Evolutionary conservation across 176 grass and related monocot genomes (phyloP).

Genomic region (Areca catechu): DNA sequence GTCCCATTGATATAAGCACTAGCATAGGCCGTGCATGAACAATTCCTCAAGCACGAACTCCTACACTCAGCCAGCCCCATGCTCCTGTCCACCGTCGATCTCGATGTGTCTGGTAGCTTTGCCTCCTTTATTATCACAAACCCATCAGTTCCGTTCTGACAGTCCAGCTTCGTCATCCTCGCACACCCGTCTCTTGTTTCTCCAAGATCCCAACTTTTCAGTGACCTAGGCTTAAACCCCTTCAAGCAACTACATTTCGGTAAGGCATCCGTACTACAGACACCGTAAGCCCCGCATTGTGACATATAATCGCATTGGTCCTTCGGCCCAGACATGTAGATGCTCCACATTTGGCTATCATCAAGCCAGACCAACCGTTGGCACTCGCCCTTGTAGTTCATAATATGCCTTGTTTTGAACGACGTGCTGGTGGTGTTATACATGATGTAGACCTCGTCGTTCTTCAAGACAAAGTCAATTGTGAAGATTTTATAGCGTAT

Average conservation of each 20-base stretch:
- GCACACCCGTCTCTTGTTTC: neutral
- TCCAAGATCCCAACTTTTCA: neutral
- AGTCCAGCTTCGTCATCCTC: neutral
- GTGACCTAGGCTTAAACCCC: neutral
- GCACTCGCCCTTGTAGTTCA: neutral
- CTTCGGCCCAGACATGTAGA: neutral
- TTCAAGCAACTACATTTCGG: neutral
- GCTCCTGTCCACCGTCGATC: neutral
- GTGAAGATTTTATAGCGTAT: neutral
- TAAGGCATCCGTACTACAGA: neutral
- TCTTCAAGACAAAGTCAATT: neutral
- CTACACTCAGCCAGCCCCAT: neutral
- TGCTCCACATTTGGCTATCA: neutral
- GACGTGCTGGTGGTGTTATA: neutral
- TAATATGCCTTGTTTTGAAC: neutral
- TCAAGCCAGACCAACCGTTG: neutral
- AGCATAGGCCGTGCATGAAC: slow-evolving; percentile 1
- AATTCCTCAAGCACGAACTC: neutral
- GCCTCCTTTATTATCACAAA: neutral
- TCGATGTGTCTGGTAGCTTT: slow-evolving; percentile 1
- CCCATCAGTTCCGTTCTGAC: neutral
- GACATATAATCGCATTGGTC: neutral
- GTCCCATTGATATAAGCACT: neutral
- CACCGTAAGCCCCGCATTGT: neutral
- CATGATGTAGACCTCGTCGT: neutral